phyloP scores from a whole-genome alignment of 2,329 filamentous ascomycete species.

The Colletotrichum chrysophilum region DNA sequence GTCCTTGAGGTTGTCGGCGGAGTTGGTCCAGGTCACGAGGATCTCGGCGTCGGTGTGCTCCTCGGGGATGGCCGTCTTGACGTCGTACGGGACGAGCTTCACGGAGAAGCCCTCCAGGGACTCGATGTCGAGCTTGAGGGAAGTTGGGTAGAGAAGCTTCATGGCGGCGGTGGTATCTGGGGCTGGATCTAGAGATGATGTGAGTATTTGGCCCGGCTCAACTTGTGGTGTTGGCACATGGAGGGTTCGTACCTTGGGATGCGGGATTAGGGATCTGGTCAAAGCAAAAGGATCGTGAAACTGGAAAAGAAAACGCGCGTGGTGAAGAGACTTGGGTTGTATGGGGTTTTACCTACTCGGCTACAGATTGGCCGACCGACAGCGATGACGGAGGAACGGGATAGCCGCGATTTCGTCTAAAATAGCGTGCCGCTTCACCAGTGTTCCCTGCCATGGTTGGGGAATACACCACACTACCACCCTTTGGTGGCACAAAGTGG shows the following conservation, averaged over 20 bases:
- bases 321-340: background rate
- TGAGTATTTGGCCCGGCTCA: background rate
- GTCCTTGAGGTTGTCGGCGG: constrained; percentile 60
- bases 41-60: constrained; percentile 64
- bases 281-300: background rate
- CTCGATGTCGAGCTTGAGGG: constrained; percentile 59
- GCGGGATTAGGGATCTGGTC: background rate
- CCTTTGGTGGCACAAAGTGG: background rate
- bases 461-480: background rate
- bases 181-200: background rate
- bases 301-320: background rate
- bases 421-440: background rate
- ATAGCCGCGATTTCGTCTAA: background rate
- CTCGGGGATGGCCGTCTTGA: constrained; percentile 59
- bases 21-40: constrained; percentile 68
- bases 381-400: background rate
- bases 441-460: background rate
- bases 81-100: constrained; percentile 64
- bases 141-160: constrained; percentile 73
- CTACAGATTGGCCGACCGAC: background rate
- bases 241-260: background rate
- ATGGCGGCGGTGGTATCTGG: constrained; percentile 37
- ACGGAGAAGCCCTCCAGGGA: constrained; percentile 64
- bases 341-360: background rate
- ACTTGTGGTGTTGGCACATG: background rate